Evolutionary conservation across 208 protist species (phyloP), one percentile per base, ranked within the genome.

Genomic region (Endotrypanum monterogeii): DNA sequence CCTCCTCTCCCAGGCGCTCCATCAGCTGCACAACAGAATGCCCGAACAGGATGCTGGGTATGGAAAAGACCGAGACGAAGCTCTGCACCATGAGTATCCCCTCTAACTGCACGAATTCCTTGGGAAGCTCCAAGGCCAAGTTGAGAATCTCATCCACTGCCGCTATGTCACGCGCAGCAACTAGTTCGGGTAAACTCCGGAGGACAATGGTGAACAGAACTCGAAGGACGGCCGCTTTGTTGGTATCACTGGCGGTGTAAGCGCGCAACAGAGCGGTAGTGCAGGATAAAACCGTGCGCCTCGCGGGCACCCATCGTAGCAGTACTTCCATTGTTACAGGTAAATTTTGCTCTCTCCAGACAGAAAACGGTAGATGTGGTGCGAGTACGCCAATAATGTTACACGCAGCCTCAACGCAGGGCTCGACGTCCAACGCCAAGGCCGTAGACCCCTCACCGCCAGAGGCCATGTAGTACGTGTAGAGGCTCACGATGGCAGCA

Each of bases 21-120:
- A 95, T 67, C 35, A 83, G 58, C 61, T 78, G 74, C 58, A 92
- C 62, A 5, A 71, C 89, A 56, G 77, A 55, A 16, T 78, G 66
- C n/a, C 88, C 91, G 77, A 94, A 83, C 52, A 83, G 83, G 44
- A 96, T 83, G 69, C 91, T 96, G 35, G 91, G 91, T 16, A 94
- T 62, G 6, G 28, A 48, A 44, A 96, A 78, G 25, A 90, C 74
- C 2, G 51, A 37, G 60, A 91, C 56, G 70, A 90, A 68, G 48
- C 54, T 61, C 55, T 82, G 74, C 35, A 78, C 52, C 46, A 89
- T 39, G 25, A 77, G 37, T 54, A 73, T 71, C 1, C 55, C 68
- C 54, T 58, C 83, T 50, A 71, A 84, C 66, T 83, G 65, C 4
- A 83, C 81, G 44, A 91, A 70, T 44, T 89, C 83, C 56, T 73